phyloP scores from a whole-genome alignment of 768 basidiomycete species.

The Cystobasidium tubakii region DNA sequence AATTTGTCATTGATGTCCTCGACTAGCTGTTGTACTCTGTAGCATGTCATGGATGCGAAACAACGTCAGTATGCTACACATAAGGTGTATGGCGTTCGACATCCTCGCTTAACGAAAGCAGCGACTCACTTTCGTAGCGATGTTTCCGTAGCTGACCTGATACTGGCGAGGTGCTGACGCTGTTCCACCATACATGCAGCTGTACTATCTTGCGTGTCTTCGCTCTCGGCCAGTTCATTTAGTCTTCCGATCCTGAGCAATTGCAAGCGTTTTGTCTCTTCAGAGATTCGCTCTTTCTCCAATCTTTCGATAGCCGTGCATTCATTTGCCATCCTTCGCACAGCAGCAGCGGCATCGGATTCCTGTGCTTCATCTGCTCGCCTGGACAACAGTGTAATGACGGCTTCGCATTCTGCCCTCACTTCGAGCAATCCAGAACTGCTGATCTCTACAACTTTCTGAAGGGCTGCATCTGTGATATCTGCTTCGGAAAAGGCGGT shows the following conservation, averaged over 20 bases:
- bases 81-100: not conserved
- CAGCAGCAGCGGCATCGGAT: not conserved
- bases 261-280: constrained; percentile 18
- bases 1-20: constrained; percentile 23
- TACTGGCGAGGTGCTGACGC: not conserved
- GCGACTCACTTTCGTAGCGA: constrained; percentile 4
- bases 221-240: not conserved
- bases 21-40: constrained; percentile 6
- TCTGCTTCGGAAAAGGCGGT: constrained; percentile 21
- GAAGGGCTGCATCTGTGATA: constrained; percentile 18
- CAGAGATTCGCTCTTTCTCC: constrained; percentile 15
- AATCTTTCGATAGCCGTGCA: constrained; percentile 10
- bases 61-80: not conserved
- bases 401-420: constrained; percentile 1
- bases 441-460: constrained; percentile 20
- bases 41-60: not conserved
- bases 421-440: constrained; percentile 26
- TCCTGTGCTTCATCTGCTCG: not conserved
- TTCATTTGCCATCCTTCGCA: not conserved
- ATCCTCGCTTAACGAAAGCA: not conserved
- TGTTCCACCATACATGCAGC: constrained; percentile 13
- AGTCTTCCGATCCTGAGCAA: constrained; percentile 15
- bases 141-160: not conserved
- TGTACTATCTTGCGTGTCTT: constrained; percentile 1
- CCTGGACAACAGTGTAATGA: not conserved